phyloP scores from a whole-genome alignment of 495 filamentous ascomycete species.

The Penicillium flavigenum region DNA sequence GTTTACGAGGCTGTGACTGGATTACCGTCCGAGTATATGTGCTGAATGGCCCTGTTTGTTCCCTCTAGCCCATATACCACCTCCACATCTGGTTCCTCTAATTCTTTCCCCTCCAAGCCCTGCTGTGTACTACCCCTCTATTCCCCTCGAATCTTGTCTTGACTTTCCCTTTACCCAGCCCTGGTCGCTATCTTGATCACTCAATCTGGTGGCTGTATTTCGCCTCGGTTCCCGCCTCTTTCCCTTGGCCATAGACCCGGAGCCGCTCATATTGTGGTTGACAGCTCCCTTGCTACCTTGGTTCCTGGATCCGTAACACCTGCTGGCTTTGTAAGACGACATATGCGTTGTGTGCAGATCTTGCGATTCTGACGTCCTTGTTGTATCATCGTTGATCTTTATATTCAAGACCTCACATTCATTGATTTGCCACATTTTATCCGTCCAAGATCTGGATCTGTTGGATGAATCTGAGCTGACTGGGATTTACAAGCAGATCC shows the following conservation, averaged over 20 bases:
- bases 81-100: constrained; percentile 6
- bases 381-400: constrained; percentile 11
- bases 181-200: not conserved
- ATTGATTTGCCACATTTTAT: constrained; percentile 5
- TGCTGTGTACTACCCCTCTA: constrained; percentile 6
- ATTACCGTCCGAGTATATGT: constrained; percentile 18
- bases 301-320: constrained; percentile 11
- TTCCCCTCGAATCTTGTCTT: not conserved
- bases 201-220: constrained; percentile 8
- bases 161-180: not conserved
- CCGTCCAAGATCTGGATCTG: not conserved
- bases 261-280: not conserved
- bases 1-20: constrained; percentile 14
- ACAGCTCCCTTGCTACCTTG: not conserved
- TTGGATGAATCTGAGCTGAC: constrained; percentile 12
- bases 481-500: constrained; percentile 10
- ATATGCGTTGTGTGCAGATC: constrained; percentile 8
- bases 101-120: not conserved
- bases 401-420: not conserved
- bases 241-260: constrained; percentile 1
- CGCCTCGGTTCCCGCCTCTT: not conserved
- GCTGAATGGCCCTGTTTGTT: constrained; percentile 9
- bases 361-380: constrained; percentile 6
- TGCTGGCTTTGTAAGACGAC: constrained; percentile 17
- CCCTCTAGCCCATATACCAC: not conserved